Evolutionary conservation across 163 green algal genomes (phyloP).

Genomic region (Picocystis sp.): DNA sequence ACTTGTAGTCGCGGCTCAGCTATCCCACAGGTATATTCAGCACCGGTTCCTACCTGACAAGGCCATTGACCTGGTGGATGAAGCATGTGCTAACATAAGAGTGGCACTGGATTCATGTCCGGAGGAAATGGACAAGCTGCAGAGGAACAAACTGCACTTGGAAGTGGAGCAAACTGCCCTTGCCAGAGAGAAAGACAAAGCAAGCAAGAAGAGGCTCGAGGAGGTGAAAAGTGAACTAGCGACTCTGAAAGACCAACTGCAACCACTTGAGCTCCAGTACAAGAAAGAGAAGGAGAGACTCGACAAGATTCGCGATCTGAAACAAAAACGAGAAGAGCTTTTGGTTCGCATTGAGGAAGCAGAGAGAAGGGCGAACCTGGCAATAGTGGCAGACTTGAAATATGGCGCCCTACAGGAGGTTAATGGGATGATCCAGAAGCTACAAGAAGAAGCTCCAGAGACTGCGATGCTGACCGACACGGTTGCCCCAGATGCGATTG

Average conservation of each 20-base stretch:
- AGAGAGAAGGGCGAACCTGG: constrained; percentile 16
- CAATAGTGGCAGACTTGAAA: constrained; percentile 4
- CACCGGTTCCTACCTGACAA: constrained; percentile 84
- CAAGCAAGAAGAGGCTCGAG: constrained; percentile 16
- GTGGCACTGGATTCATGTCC: neutral
- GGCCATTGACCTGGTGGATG: constrained; percentile 9
- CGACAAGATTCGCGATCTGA: constrained; percentile 44
- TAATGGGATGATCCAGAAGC: constrained; percentile 39
- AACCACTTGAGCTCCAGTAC: constrained; percentile 48
- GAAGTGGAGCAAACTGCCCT: constrained; percentile 28
- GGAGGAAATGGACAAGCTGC: constrained; percentile 24
- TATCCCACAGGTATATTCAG: constrained; percentile 36
- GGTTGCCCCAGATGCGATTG: constrained; percentile 66
- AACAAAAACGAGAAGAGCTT: constrained; percentile 1
- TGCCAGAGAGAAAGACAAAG: constrained; percentile 49
- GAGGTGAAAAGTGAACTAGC: constrained; percentile 40
- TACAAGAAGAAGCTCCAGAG: constrained; percentile 35
- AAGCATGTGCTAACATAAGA: neutral
- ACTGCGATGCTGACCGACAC: constrained; percentile 60
- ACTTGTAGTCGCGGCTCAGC: constrained; percentile 59
- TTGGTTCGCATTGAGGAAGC: constrained; percentile 9
- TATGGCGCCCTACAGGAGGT: constrained; percentile 25
- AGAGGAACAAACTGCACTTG: constrained; percentile 36
- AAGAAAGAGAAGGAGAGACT: constrained; percentile 39
- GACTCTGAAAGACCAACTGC: constrained; percentile 50